phyloP scores from a whole-genome alignment of 306 rosid genomes.

The Citrullus colocynthis region DNA sequence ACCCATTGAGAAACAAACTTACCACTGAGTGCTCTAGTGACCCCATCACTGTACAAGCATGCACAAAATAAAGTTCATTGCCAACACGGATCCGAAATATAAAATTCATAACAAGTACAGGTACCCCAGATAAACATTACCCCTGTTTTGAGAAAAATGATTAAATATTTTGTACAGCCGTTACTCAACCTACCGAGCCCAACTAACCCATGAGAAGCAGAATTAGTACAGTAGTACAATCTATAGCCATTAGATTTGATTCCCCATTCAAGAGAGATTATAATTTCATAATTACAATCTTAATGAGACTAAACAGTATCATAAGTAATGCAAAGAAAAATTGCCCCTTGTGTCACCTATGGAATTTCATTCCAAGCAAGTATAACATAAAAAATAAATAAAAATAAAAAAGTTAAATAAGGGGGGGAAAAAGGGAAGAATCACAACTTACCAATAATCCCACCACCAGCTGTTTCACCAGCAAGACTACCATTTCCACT shows the following conservation, averaged over 20 bases:
- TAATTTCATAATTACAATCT: neutral
- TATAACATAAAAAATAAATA: neutral
- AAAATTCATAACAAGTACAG: neutral
- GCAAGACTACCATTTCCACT: constrained; percentile 80
- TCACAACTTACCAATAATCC: constrained; percentile 66
- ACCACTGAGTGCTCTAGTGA: constrained; percentile 76
- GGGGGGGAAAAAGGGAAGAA: neutral
- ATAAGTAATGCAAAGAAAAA: neutral
- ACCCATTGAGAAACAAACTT: constrained; percentile 56
- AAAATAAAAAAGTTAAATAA: neutral
- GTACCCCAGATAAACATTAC: neutral
- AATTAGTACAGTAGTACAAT: neutral
- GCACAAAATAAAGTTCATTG: neutral
- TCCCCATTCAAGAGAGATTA: neutral
- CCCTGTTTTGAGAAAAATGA: neutral
- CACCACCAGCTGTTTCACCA: constrained; percentile 92
- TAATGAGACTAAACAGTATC: neutral
- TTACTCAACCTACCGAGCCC: neutral
- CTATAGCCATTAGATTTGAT: neutral
- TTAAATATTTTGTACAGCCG: neutral
- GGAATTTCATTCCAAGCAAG: neutral
- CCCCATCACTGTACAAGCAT: constrained; percentile 62
- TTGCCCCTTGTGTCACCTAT: neutral
- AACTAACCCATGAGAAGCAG: neutral
- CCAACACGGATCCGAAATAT: neutral